Conservation (phyloP, 106 monocot genomes). For the Dioscorea alata region DNA sequence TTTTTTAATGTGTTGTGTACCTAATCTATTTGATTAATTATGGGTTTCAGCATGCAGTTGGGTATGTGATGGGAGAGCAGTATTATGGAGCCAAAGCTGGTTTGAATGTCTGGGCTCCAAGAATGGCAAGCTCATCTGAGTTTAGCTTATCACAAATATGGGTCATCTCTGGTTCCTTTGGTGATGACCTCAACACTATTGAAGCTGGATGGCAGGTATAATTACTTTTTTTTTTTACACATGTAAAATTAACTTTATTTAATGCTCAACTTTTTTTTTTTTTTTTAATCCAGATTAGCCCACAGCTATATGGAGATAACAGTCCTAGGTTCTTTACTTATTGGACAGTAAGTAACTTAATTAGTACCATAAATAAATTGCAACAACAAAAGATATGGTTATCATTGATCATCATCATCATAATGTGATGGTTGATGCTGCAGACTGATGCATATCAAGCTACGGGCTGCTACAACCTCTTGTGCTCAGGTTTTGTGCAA, state of each 20-base stretch:
- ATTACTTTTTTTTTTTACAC: too few relatives aligned
- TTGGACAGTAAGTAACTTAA: conserved; percentile 70
- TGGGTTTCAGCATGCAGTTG: conserved; percentile 77
- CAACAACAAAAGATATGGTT: too few relatives aligned
- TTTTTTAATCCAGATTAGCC: conserved; percentile 57
- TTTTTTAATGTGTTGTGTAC: too few relatives aligned
- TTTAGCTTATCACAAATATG: conserved; percentile 93
- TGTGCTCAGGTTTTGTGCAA: conserved; percentile 85
- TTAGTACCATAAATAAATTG: not conserved
- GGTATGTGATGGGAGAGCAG: conserved; percentile 60
- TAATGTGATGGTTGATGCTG: not conserved
- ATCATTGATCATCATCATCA: too few relatives aligned
- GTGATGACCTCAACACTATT: conserved; percentile 84
- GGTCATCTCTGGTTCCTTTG: conserved; percentile 84
- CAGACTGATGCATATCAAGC: conserved; percentile 85
- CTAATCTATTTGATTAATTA: too few relatives aligned
- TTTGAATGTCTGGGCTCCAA: conserved; percentile 82
- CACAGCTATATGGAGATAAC: conserved; percentile 78
- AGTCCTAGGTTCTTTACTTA: conserved; percentile 94
- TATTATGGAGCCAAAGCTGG: conserved; percentile 84
- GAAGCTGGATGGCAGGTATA: conserved; percentile 95
- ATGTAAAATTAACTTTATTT: too few relatives aligned
- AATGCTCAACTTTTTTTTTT: too few relatives aligned
- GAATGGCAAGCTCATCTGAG: conserved; percentile 47
- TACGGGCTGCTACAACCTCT: conserved; percentile 84